Base-by-base conservation (phyloP, 148 eudicot genomes). In the Rhododendron molle region DNA sequence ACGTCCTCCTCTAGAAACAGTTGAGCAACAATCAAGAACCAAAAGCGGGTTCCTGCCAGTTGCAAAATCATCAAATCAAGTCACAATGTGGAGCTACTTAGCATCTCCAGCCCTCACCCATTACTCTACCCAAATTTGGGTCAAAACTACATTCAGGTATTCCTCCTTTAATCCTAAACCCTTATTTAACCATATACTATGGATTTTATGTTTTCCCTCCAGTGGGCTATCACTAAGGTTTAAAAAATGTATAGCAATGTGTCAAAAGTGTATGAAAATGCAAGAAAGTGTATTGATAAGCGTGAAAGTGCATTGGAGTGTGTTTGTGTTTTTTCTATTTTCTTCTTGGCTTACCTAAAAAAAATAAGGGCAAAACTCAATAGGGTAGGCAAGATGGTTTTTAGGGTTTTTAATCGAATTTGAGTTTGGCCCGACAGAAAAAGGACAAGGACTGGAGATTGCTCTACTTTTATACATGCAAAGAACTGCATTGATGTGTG, bases 1-100 rank as follows among this genome's bases (percentile, higher is more conserved):
- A 9, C 99, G 94, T 76, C 99, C 98, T 23, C 98, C 98, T 49
- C 98, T 94, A 4, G 99, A 97, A 26, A 95, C 95, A 40, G 94
- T 87, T 15, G 90, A 91, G 86, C 99, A 97, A 85, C 98, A 97
- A 87, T 97, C 99, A 9, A 97, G 98, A 87, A 97, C 98, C 86
- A 97, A 89, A 40, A 97, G 95, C 23, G 99, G 98, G 76, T 97
- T 97, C 90, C 99, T 97, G 87, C 74, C 78, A 83, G 26, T 43
- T 81, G 49, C 80, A 38, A 21, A 74, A 38, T 30, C 72, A 80
- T 69, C 74, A 30, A 65, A n/a, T 26, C 10, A 58, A 58, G 67
- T 26, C 32, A 0, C 32, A 65, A 20, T 58, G 65, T 65, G 10
- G n/a, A 65, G 32, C 72, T 65, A 26, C 72, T 9, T 26, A 9